phyloP scores from a whole-genome alignment of 176 grass and related monocot species.

The Paspalum vaginatum region DNA sequence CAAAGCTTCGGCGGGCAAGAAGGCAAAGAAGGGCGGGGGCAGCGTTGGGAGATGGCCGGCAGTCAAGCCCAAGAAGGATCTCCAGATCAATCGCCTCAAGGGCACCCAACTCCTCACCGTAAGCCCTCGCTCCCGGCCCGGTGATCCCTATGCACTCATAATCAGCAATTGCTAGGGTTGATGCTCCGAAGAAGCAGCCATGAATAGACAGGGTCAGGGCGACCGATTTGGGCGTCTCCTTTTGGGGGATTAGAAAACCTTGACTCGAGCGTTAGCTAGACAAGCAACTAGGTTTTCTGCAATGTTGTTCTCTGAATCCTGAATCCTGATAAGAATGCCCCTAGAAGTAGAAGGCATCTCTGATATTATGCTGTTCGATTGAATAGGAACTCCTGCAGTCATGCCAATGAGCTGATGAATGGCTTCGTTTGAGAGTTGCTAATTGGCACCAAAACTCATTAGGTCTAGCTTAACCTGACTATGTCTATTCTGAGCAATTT shows the following conservation, averaged over 20 bases:
- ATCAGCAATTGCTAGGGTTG: background rate
- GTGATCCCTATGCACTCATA: background rate
- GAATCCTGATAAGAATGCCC: background rate
- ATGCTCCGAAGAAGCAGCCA: background rate
- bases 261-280: background rate
- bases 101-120: slow-evolving; percentile 80
- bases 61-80: slow-evolving; percentile 77
- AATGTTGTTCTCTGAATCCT: background rate
- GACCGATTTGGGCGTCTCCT: background rate
- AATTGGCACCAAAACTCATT: background rate
- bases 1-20: slow-evolving; percentile 48
- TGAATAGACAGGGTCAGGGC: background rate
- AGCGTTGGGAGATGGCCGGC: slow-evolving; percentile 65
- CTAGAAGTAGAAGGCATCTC: background rate
- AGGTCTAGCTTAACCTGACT: background rate
- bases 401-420: background rate
- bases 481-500: slow-evolving; percentile 3
- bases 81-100: slow-evolving; percentile 84
- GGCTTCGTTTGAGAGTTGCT: background rate
- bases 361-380: slow-evolving; percentile 5
- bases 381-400: background rate
- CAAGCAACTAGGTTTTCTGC: background rate
- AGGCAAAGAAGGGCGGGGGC: slow-evolving; percentile 48
- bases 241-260: background rate
- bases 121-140: slow-evolving; percentile 5